phyloP scores from a whole-genome alignment of 208 protist genomes.

The Trypanosoma mega region DNA sequence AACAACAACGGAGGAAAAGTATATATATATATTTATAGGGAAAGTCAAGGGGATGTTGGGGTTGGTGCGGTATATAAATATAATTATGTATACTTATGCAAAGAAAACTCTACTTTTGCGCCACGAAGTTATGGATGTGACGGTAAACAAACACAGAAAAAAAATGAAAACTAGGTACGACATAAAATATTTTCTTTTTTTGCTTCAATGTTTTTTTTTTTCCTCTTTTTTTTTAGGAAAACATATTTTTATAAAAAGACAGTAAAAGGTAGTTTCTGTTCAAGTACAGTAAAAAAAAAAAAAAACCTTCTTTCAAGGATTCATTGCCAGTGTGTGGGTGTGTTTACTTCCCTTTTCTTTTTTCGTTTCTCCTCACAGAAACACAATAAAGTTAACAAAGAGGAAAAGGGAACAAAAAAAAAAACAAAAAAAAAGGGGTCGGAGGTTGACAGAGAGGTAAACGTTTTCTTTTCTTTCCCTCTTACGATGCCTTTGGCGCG shows the following conservation, averaged over 20 bases:
- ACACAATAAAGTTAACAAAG: background rate
- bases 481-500: too few relatives aligned
- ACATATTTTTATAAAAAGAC: background rate
- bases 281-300: conserved; percentile 9
- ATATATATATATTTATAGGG: conserved; percentile 1
- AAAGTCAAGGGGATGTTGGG: too few relatives aligned
- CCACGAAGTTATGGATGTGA: conserved; percentile 3
- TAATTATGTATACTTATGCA: too few relatives aligned
- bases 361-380: too few relatives aligned
- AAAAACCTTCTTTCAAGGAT: too few relatives aligned
- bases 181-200: conserved; percentile 23
- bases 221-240: conserved; percentile 4
- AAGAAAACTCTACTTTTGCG: too few relatives aligned
- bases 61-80: too few relatives aligned
- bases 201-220: conserved; percentile 12
- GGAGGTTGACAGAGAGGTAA: too few relatives aligned
- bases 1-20: background rate
- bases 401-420: background rate
- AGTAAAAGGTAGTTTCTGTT: background rate
- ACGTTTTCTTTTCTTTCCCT: too few relatives aligned
- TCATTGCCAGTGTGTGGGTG: too few relatives aligned
- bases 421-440: conserved; percentile 4
- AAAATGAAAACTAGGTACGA: conserved; percentile 1
- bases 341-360: background rate
- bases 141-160: conserved; percentile 9